Evolutionary conservation across 345 rosid species (phyloP), one percentile per base, ranked within the genome.

Genomic region (Noccaea bulbosa): DNA sequence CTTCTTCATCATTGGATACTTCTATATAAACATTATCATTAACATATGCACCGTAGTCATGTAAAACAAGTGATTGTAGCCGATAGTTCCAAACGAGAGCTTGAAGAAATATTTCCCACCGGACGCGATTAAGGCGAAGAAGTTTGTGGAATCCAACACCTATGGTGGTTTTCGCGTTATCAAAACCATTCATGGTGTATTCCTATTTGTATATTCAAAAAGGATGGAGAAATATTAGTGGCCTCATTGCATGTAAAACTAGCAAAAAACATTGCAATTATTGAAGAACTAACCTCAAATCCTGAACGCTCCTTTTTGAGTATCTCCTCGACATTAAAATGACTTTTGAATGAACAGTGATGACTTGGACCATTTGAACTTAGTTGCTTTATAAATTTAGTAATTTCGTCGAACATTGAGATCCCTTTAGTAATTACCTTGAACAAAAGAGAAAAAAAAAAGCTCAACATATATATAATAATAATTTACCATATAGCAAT

Each of bases 61-160:
- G 79, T 53, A 32, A 53, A 32, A 32, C 37, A 11, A 90, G 78
- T 43, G 87, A 84, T 57, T 83, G 75, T 57, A 90, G 53, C 48
- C 97, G 89, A 15, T 50, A 30, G 70, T 83, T 82, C 97, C 97
- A 90, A 45, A 90, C 67, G 69, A 37, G 75, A 35, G 92, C 78
- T 76, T 79, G 83, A 62, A 90, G 82, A 59, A 85, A 72, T 60
- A 90, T 83, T 64, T 85, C 89, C 97, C 89, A 88, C 63, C 76
- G 62, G 53, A 81, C 16, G 47, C 80, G 69, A 58, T 85, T 90
- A 73, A 86, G 66, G 56, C 64, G 59, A 37, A 86, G 87, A 71
- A 79, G 57, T 61, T 69, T 75, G 70, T 77, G 69, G 61, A 15
- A 61, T 49, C 59, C 78, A 46, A 58, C 49, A 22, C 59, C 82